Evolutionary conservation across 148 eudicot genomes (phyloP).

Genomic region (Camellia granthamiana): DNA sequence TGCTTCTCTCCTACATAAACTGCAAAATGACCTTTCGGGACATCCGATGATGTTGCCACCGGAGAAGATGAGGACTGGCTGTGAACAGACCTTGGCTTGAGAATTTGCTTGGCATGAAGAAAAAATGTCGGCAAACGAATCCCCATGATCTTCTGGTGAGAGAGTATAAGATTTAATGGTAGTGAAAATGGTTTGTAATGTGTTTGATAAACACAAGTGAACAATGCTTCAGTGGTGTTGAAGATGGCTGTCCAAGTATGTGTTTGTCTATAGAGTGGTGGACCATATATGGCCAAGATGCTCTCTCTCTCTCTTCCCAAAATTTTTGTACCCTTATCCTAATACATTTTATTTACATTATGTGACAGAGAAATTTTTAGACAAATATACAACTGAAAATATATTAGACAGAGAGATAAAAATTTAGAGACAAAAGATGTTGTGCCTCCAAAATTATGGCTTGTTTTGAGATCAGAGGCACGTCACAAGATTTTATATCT

Average conservation of each 20-base stretch:
- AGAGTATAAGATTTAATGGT: too few species aligned
- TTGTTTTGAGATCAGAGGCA: too few species aligned
- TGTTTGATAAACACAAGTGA: neutral
- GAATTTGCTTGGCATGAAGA: slow-evolving; percentile 21
- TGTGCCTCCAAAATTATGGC: too few species aligned
- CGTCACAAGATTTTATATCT: too few species aligned
- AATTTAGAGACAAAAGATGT: too few species aligned
- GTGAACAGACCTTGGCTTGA: neutral
- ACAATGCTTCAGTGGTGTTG: neutral
- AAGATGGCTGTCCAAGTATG: slow-evolving; percentile 18
- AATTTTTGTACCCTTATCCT: too few species aligned
- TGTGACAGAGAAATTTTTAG: too few species aligned
- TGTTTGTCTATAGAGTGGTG: neutral
- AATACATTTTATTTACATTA: too few species aligned
- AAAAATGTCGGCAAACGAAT: neutral
- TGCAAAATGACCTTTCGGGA: slow-evolving; percentile 35
- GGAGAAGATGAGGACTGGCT: neutral
- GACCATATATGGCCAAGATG: too few species aligned
- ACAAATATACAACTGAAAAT: too few species aligned
- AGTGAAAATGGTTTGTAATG: neutral
- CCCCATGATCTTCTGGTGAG: neutral
- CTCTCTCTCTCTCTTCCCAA: too few species aligned
- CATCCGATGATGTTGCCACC: neutral
- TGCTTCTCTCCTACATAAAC: slow-evolving; percentile 49
- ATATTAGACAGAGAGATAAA: too few species aligned